These are phyloP conservation scores for Trichoderma asperellum DNA, from an alignment of 2,329 filamentous ascomycete species.

Conservation along the genomic window DNA sequence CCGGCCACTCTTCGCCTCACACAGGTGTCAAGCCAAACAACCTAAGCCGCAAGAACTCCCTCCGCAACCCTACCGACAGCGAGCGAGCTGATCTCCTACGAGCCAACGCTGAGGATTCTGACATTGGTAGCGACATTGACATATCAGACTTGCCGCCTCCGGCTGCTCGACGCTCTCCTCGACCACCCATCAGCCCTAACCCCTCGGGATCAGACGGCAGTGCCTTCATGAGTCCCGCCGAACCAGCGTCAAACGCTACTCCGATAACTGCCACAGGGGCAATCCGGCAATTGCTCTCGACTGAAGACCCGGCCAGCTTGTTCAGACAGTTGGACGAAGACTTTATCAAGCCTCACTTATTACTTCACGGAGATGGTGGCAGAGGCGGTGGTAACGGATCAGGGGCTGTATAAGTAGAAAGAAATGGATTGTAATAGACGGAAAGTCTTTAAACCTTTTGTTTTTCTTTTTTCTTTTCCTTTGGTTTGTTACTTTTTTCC, in stretches of 20 bases:
- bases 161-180: slow-evolving; percentile 50
- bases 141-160: slow-evolving; percentile 68
- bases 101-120: slow-evolving; percentile 57
- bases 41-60: slow-evolving; percentile 57
- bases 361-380: slow-evolving; percentile 69
- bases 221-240: slow-evolving; percentile 40
- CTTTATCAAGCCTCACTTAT: slow-evolving; percentile 88
- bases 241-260: slow-evolving; percentile 40
- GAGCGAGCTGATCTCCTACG: slow-evolving; percentile 62
- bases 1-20: slow-evolving; percentile 57
- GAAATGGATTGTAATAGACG: slow-evolving; percentile 17
- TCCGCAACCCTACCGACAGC: slow-evolving; percentile 49
- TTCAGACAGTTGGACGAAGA: slow-evolving; percentile 94
- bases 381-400: slow-evolving; percentile 37
- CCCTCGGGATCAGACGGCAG: slow-evolving; percentile 37
- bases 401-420: slow-evolving; percentile 33
- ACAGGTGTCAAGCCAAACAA: slow-evolving; percentile 49
- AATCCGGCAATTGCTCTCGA: slow-evolving; percentile 78
- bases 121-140: slow-evolving; percentile 67
- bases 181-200: slow-evolving; percentile 37
- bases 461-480: neutral
- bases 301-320: slow-evolving; percentile 86
- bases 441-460: neutral
- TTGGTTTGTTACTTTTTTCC: neutral
- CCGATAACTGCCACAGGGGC: slow-evolving; percentile 74